Base-by-base conservation (phyloP, 306 rosid genomes). In the Canavalia gladiata region DNA sequence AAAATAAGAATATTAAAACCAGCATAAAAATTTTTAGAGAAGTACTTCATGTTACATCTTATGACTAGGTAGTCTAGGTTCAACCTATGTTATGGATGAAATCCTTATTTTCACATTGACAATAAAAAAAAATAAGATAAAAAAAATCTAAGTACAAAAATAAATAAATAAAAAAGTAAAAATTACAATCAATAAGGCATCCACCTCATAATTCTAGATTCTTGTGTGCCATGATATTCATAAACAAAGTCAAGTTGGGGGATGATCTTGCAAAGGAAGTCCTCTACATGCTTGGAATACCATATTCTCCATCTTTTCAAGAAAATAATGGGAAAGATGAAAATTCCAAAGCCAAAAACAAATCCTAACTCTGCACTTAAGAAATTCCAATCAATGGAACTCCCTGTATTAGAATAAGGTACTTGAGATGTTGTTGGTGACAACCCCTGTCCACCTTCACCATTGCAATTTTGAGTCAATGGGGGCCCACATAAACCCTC, bases 401-500 rank as follows among this genome's bases (percentile, higher is more conserved):
- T 12, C 54, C 13, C 7, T 28, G 25, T 2, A 68, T 29, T 9
- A 45, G 55, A 68, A 45, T 45, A 1, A 29, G 8, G 1, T 30
- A 42, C 43, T 68, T 9, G 5, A 45, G 37, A 68, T 68, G 42
- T 18, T 18, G 25, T 2, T 46, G 74, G 42, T 68, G 74, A 30
- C 56, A 30, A 46, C 11, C 0, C 18, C 29, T 46, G 35, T 7
- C 28, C 10, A 9, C 42, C 35, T 66, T 42, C 42, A 47, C 57
- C 42, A 46, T 12, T 9, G 3, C 29, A 68, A 2, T 30, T 68
- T 47, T 29, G 42, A 42, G 74, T 46, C 56, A 68, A 7, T 29
- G 74, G 74, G 4, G 74, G 57, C 0, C 74, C 74, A 46, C 2
- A 68, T 46, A 68, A 46, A 6, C 74, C 74, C 46, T 68, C 74